Evolutionary conservation across 2,329 filamentous ascomycete species (phyloP).

Genomic region (Penicillium decumbens): DNA sequence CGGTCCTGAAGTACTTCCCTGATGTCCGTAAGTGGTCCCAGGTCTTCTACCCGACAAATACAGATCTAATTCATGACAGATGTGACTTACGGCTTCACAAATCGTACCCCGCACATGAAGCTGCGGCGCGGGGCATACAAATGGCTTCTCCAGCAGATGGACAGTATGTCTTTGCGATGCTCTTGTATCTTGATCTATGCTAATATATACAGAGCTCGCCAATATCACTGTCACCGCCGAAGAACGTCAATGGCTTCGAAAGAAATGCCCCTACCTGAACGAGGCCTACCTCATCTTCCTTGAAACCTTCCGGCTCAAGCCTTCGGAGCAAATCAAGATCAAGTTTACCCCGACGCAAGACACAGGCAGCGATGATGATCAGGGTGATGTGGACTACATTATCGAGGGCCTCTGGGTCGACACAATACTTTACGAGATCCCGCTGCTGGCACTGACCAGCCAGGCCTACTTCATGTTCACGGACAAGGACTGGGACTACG

Average conservation of each 20-base stretch:
- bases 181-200: neutral
- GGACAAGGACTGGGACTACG: constrained; percentile 86
- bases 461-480: constrained; percentile 98
- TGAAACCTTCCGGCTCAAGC: constrained; percentile 72
- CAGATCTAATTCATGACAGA: constrained; percentile 35
- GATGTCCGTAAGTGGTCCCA: constrained; percentile 48
- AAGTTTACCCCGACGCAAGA: constrained; percentile 57
- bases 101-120: constrained; percentile 90
- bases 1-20: constrained; percentile 86
- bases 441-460: constrained; percentile 81
- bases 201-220: constrained; percentile 60
- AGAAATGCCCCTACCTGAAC: constrained; percentile 75
- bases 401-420: constrained; percentile 85
- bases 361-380: constrained; percentile 58
- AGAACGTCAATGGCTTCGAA: constrained; percentile 73
- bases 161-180: constrained; percentile 51
- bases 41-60: no score
- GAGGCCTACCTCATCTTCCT: constrained; percentile 75
- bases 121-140: constrained; percentile 74
- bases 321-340: constrained; percentile 71
- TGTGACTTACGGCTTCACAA: constrained; percentile 91
- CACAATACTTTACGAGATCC: constrained; percentile 97
- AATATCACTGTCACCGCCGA: constrained; percentile 74
- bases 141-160: constrained; percentile 81
- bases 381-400: constrained; percentile 71